Percentiles rank a stretch among this genome's conserved stretches.
Conservation (phyloP, 345 rosid genomes). For the Nasturtium officinale region DNA sequence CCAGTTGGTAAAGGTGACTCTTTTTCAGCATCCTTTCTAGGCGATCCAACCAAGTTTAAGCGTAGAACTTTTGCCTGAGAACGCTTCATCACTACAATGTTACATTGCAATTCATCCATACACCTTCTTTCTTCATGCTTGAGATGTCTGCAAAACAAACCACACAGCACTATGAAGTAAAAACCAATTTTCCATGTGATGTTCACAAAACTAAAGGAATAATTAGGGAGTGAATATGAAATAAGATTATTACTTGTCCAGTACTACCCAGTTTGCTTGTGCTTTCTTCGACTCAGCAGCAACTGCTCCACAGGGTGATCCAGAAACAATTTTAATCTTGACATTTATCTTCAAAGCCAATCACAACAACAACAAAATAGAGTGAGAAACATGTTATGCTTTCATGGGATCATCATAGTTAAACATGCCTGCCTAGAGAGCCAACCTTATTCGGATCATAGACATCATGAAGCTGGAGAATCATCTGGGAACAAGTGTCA, state of each 20-base stretch:
- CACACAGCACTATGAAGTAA: conserved; percentile 6
- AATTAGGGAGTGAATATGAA: not conserved
- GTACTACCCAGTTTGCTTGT: conserved; percentile 92
- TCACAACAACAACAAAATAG: conserved; percentile 24
- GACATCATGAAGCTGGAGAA: conserved; percentile 96
- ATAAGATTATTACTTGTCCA: conserved; percentile 74
- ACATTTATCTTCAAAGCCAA: conserved; percentile 69
- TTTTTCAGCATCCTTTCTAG: conserved; percentile 56
- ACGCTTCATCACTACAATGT: conserved; percentile 93
- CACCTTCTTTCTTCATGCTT: conserved; percentile 83
- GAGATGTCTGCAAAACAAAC: conserved; percentile 62
- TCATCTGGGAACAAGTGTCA: conserved; percentile 96
- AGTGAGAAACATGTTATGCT: conserved; percentile 10
- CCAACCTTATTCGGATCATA: conserved; percentile 93
- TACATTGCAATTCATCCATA: conserved; percentile 96
- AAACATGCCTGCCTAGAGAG: not conserved
- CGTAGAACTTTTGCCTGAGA: conserved; percentile 93
- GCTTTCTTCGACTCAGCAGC: conserved; percentile 89
- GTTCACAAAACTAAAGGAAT: not conserved
- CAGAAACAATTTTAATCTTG: conserved; percentile 91
- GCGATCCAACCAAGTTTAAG: conserved; percentile 80
- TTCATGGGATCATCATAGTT: not conserved
- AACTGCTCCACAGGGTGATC: conserved; percentile 86
- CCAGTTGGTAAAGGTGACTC: conserved; percentile 48
- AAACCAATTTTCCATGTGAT: not conserved